Evolutionary conservation across 2,329 filamentous ascomycete species (phyloP), one percentile per base, ranked within the genome.

Genomic region (Rutstroemia sp.): DNA sequence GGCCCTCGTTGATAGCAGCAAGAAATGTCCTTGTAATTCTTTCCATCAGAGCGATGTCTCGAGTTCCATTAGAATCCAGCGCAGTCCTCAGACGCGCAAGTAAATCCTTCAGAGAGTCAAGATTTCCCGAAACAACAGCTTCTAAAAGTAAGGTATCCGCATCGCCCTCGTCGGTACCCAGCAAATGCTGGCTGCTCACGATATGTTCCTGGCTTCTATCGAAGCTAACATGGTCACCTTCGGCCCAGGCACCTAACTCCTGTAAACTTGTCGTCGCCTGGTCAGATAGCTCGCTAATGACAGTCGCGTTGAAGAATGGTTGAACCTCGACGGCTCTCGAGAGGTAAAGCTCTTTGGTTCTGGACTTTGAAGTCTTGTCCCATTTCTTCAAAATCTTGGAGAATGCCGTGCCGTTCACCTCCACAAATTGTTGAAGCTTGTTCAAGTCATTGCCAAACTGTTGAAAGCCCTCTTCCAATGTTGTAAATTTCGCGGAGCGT

Each of bases 361-460:
- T 92, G 51, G 92, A 97, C 79, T 97, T 99, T 64, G 92, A 96
- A 1, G 92, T 96, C 81, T 99, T 99, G 75, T 99, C 94, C 94
- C 94, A 99, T 82, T 99, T 99, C 75, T 99, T 99, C 61, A 99
- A 76, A 58, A 99, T 99, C 73, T 99, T 99, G 27, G 92, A 96
- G 71, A 97, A 96, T 16, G 92, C 94, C 1, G 90, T 96, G 67
- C 94, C 92, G 70, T 99, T 99, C 69, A 97, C 89, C 72, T 97
- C 92, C 62, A 99, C 91, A 72, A 97, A 99, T 76, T 97, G 94
- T 77, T 96, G 91, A 16, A 99, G 81, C 74, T 99, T 99, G 75
- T 96, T 96, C 47, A 99, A 75, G 69, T 99, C 94, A 68, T 89
- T 92, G 68, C 92, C 92, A 71, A 99, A 99, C 71, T 97, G 90